These are phyloP conservation scores for Macrolepiota dolichaula DNA, from an alignment of 768 basidiomycete genomes.

Conservation along the genomic window DNA sequence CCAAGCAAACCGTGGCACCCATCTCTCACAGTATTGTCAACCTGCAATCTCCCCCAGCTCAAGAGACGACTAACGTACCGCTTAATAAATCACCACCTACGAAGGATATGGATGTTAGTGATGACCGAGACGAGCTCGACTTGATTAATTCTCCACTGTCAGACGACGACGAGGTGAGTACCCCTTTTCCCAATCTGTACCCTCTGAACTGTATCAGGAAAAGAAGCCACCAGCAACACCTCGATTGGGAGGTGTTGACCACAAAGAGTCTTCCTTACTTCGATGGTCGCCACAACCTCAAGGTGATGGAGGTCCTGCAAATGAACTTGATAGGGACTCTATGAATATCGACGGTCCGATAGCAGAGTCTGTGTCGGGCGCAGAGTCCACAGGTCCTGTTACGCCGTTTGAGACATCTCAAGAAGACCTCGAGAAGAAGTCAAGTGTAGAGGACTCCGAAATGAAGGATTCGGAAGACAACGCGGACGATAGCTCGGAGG, in stretches of 20 bases:
- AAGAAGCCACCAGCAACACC: neutral
- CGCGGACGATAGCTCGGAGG: neutral
- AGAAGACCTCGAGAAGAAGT: neutral
- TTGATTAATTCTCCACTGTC: slow-evolving; percentile 27
- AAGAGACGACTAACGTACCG: neutral
- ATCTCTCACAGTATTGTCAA: neutral
- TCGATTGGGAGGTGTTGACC: neutral
- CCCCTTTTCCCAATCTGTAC: neutral
- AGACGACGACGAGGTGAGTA: slow-evolving; percentile 8
- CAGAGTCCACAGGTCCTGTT: neutral
- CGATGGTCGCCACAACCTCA: neutral
- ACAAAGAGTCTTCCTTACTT: neutral
- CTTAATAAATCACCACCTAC: slow-evolving; percentile 8
- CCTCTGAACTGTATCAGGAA: neutral
- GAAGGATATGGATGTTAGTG: slow-evolving; percentile 19
- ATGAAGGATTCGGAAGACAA: neutral
- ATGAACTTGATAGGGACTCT: slow-evolving; percentile 5
- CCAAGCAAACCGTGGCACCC: neutral
- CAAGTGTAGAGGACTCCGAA: neutral
- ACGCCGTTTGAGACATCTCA: neutral
- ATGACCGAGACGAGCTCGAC: slow-evolving; percentile 39
- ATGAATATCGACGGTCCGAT: slow-evolving; percentile 14
- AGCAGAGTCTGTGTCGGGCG: neutral
- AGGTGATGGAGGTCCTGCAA: neutral
- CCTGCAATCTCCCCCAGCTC: neutral